These are phyloP conservation scores for Pezicula carpinea DNA, from an alignment of 2,329 filamentous ascomycete genomes.

Conservation along the genomic window DNA sequence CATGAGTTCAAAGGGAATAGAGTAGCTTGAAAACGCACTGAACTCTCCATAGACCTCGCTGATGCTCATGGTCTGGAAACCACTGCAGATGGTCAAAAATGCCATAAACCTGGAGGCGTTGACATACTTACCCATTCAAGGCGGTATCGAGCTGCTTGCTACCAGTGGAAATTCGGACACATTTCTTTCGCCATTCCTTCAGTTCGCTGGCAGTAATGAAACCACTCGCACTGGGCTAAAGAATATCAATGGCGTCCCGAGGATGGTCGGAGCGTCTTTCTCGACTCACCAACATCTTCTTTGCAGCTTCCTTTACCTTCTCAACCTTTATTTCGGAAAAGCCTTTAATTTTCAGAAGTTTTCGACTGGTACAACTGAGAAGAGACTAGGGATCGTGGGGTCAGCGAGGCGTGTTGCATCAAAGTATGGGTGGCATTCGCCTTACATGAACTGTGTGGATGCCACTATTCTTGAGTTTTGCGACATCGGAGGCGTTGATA, in stretches of 20 bases:
- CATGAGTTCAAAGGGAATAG: neutral
- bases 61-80: conserved; percentile 67
- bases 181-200: conserved; percentile 55
- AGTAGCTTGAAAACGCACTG: conserved; percentile 28
- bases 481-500: conserved; percentile 60
- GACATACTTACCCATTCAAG: conserved; percentile 48
- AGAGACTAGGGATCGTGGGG: conserved; percentile 43
- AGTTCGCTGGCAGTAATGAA: conserved; percentile 65
- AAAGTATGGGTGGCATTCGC: neutral
- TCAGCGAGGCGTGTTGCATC: neutral
- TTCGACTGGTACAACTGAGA: conserved; percentile 53
- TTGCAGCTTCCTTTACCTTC: conserved; percentile 64
- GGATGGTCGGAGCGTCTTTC: neutral
- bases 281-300: conserved; percentile 30
- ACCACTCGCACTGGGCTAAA: conserved; percentile 50
- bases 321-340: conserved; percentile 68
- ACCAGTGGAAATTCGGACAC: conserved; percentile 63
- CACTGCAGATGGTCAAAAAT: conserved; percentile 35
- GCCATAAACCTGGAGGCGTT: neutral
- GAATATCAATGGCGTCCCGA: conserved; percentile 9
- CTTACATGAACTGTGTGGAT: conserved; percentile 59
- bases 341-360: conserved; percentile 61
- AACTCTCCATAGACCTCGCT: conserved; percentile 60
- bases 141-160: conserved; percentile 64
- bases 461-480: conserved; percentile 58